These are phyloP conservation scores for Chloris gayana DNA, from an alignment of 176 grass and related monocot genomes.

Conservation along the genomic window DNA sequence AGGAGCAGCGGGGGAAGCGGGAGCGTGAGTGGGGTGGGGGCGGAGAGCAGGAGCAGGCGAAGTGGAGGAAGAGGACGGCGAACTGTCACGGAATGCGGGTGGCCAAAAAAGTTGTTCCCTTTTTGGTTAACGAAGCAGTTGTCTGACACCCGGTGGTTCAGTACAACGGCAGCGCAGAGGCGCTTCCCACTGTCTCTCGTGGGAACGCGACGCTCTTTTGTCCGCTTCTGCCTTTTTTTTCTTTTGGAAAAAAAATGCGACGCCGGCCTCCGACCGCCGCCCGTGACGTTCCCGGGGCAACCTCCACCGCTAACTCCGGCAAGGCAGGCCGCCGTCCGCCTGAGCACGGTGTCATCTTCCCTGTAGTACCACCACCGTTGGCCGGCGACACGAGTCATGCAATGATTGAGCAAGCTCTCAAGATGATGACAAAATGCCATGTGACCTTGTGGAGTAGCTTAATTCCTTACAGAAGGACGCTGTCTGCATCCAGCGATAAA, in stretches of 20 bases:
- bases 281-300: background rate
- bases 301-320: background rate
- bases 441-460: too few species aligned
- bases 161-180: background rate
- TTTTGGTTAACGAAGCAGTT: conserved; percentile 5
- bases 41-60: background rate
- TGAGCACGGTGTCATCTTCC: background rate
- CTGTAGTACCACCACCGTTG: background rate
- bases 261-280: background rate
- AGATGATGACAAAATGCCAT: background rate
- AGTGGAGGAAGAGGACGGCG: conserved; percentile 14
- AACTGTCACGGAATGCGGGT: conserved; percentile 42
- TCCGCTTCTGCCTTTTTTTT: background rate
- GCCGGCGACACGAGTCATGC: background rate
- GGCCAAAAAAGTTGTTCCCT: conserved; percentile 27
- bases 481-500: too few species aligned
- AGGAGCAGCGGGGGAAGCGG: background rate
- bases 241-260: background rate
- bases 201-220: background rate
- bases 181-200: too few species aligned
- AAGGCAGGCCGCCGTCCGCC: background rate
- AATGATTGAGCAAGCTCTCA: background rate
- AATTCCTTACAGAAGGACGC: too few species aligned
- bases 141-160: background rate
- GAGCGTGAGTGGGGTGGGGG: conserved; percentile 30